Base-by-base conservation (phyloP, 345 rosid species). In the Eucalyptus curtisii region DNA sequence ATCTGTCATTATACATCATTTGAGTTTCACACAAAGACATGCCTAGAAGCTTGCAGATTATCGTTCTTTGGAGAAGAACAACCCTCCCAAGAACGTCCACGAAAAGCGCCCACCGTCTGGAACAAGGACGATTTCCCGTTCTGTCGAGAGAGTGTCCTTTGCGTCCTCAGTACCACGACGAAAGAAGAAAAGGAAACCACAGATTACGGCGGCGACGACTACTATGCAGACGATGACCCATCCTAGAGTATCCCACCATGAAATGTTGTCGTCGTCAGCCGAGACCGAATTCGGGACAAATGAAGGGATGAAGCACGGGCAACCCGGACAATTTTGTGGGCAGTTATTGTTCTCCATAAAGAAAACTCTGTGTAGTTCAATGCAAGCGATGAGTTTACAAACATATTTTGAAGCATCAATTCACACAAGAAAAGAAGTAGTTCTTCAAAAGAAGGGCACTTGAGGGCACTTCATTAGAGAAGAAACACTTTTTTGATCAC, bases 101-200 rank as follows among this genome's bases (percentile, higher is more conserved):
- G n/a, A n/a, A n/a, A n/a, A n/a, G n/a, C n/a, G n/a, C n/a, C n/a
- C n/a, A 10, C 30, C 5, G 16, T 24, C 27, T 30, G n/a, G n/a
- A n/a, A n/a, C n/a, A 0, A 27, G n/a, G 15, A 1, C n/a, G n/a
- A 27, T 5, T 5, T 59, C 15, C 7, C 1, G 14, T 3, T 0
- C 3, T 1, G 12, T 5, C 12, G 61, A 2, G 6, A 4, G 12
- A 22, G 30, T 25, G 66, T 1, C 13, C 13, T 10, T 15, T 11
- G n/a, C 0, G 66, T 27, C 66, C 66, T 12, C 5, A 11, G 7
- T 7, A 59, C 7, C 13, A 27, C 47, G 19, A 49, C 84, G 11
- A 49, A 37, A 17, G 30, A 44, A 55, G 61, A 44, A 45, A 50
- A 85, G 8, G 17, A 88, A 6, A 7, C 47, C 42, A 8, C 59